phyloP scores from a whole-genome alignment of 306 rosid genomes.

The Cicer pinnatifidum region DNA sequence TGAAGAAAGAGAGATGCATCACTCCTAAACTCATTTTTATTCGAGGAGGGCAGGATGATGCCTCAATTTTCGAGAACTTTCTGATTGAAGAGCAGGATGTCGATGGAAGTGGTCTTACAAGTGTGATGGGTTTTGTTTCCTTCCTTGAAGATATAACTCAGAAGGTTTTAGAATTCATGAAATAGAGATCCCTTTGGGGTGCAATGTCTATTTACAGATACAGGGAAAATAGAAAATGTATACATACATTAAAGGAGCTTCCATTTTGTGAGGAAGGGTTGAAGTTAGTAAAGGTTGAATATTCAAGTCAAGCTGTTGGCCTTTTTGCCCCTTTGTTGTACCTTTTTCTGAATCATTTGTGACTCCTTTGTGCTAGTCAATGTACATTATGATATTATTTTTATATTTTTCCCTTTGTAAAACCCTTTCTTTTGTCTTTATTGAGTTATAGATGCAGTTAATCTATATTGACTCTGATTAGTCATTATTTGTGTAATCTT shows the following conservation, averaged over 20 bases:
- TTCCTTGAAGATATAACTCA: slow-evolving; percentile 71
- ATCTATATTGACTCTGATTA: slow-evolving; percentile 2
- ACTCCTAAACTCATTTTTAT: slow-evolving; percentile 90
- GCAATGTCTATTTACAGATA: slow-evolving; percentile 30
- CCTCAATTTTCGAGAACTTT: slow-evolving; percentile 80
- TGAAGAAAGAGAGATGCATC: slow-evolving; percentile 90
- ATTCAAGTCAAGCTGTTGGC: slow-evolving; percentile 31
- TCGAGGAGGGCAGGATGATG: slow-evolving; percentile 89
- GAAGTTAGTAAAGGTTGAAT: slow-evolving; percentile 24
- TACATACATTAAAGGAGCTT: slow-evolving; percentile 41
- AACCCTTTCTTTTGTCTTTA: not conserved
- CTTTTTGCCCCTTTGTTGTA: slow-evolving; percentile 39
- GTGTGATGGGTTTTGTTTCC: slow-evolving; percentile 87
- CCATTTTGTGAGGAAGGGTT: slow-evolving; percentile 43
- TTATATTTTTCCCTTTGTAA: slow-evolving; percentile 12
- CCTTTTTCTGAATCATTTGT: slow-evolving; percentile 33
- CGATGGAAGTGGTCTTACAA: slow-evolving; percentile 83
- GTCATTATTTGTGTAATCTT: not conserved
- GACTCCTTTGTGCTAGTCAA: slow-evolving; percentile 37
- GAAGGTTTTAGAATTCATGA: slow-evolving; percentile 76
- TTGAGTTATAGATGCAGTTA: slow-evolving; percentile 3
- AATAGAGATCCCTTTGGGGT: slow-evolving; percentile 50
- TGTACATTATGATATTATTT: slow-evolving; percentile 44
- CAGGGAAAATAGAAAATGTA: slow-evolving; percentile 43
- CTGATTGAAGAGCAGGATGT: slow-evolving; percentile 97